Percentiles rank a stretch among this genome's conserved stretches.
Evolutionary conservation across 2,329 filamentous ascomycete genomes (phyloP).

Genomic region (Leptographium radiaticola): DNA sequence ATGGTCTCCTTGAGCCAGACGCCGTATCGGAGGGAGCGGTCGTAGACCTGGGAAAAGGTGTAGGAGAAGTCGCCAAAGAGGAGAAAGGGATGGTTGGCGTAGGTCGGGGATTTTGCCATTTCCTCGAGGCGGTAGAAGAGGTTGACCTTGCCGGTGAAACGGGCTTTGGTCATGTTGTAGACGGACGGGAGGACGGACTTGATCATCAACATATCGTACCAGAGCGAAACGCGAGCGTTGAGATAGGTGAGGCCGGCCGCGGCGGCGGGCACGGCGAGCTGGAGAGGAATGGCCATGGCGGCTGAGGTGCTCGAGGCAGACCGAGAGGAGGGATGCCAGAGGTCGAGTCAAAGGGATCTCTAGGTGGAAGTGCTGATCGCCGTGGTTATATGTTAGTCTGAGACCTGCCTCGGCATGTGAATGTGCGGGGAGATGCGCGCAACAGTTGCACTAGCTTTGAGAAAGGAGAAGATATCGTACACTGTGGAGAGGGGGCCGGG

Average conservation of each 20-base stretch:
- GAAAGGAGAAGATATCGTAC: too few relatives aligned
- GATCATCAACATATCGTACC: slow-evolving; percentile 53
- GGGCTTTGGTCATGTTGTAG: slow-evolving; percentile 29
- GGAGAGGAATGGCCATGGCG: slow-evolving; percentile 32
- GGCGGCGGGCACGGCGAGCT: slow-evolving; percentile 45
- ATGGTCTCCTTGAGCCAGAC: slow-evolving; percentile 56
- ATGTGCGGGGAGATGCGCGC: too few relatives aligned
- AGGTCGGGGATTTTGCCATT: slow-evolving; percentile 37
- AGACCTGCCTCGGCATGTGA: too few relatives aligned
- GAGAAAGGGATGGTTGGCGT: slow-evolving; percentile 45
- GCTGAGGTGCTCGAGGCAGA: too few relatives aligned
- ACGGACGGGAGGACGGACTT: slow-evolving; percentile 34
- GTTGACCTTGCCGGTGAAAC: slow-evolving; percentile 49
- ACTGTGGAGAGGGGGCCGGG: too few relatives aligned
- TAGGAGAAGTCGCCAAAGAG: slow-evolving; percentile 56
- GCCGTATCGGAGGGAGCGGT: slow-evolving; percentile 57
- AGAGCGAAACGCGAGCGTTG: slow-evolving; percentile 56
- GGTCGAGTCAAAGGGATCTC: too few relatives aligned
- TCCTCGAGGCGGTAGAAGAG: slow-evolving; percentile 65
- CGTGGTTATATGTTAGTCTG: too few relatives aligned
- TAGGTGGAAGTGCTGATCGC: too few relatives aligned
- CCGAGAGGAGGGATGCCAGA: too few relatives aligned
- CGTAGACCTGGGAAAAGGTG: slow-evolving; percentile 67
- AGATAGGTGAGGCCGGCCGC: slow-evolving; percentile 62
- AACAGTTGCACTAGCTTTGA: too few relatives aligned